Conservation (phyloP, 257 asterid species). For the Plantago ovata region DNA sequence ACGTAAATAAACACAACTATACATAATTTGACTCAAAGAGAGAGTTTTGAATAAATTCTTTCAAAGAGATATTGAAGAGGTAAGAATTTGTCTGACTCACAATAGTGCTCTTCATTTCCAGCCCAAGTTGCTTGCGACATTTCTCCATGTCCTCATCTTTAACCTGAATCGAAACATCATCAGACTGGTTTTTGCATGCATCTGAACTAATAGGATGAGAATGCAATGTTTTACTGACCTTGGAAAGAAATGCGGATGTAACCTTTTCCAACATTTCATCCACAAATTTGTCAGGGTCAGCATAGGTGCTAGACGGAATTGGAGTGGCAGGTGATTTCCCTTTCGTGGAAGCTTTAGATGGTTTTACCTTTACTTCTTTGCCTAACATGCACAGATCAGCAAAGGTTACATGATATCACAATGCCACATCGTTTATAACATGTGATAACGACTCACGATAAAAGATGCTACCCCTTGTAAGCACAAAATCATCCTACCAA, state of each 20-base stretch:
- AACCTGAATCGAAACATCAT: conserved; percentile 27
- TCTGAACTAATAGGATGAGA: not conserved
- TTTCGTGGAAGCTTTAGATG: conserved; percentile 36
- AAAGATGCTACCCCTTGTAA: not conserved
- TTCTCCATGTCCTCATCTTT: conserved; percentile 41
- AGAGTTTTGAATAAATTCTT: not conserved
- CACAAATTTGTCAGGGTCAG: conserved; percentile 63
- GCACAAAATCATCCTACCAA: not conserved
- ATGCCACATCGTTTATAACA: not conserved
- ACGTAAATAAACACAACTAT: not conserved
- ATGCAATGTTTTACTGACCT: conserved; percentile 36
- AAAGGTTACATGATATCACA: not conserved
- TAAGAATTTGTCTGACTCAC: conserved; percentile 34
- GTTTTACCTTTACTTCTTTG: conserved; percentile 44
- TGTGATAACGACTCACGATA: no score
- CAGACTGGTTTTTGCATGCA: conserved; percentile 1
- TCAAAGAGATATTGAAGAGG: not conserved
- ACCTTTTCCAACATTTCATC: conserved; percentile 66
- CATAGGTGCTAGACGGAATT: conserved; percentile 28
- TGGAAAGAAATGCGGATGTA: conserved; percentile 42
- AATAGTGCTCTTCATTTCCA: conserved; percentile 54
- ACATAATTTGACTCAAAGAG: not conserved
- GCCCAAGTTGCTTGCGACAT: conserved; percentile 42
- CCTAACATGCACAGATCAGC: conserved; percentile 26
- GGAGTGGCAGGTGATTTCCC: conserved; percentile 35